Base-by-base conservation (phyloP, 2,329 filamentous ascomycete genomes). In the Cercospora canescens region DNA sequence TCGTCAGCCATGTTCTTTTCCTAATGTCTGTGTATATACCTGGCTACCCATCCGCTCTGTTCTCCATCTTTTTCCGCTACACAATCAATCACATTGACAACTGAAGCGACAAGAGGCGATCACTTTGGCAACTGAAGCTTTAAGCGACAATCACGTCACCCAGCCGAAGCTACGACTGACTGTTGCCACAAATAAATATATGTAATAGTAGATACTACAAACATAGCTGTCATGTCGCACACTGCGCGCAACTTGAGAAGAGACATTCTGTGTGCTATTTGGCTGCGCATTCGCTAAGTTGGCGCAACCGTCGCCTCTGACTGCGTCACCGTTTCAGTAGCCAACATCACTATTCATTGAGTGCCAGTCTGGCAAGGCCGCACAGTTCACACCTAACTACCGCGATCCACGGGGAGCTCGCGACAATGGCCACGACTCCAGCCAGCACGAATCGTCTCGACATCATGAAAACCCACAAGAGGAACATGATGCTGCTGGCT, bases 401-500 rank as follows among this genome's bases (percentile, higher is more conserved):
- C 14, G 24, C 21, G 12, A 7, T 30, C n/a, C 24, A 24, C 24
- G 26, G 12, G 3, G 28, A 12, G 3, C 12, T 14, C 12, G 16
- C 3, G 24, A 52, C 26, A 7, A 52, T 52, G 45, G 45, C 45
- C 21, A 6, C 24, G 6, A 8, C 45, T 7, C 16, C 45, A 16
- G 24, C 45, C 11, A 26, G 8, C 21, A 24, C 12, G 11, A n/a
- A 28, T 24, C 45, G 45, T 7, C 18, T 28, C 21, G 26, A 30
- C 6, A 52, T 52, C 14, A 24, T 52, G 45, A n/a, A 24, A 14
- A 16, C 12, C 24, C 18, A 26, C 41, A 61, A 61, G 32, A 32
- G 16, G n/a, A 30, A 60, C 11, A 32, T 67, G 11, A n/a, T 45
- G 24, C 62, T 62, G 7, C 48, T 68, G n/a, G 66, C 66, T 9